Percentiles rank a stretch among this genome's conserved stretches.
phyloP scores from a whole-genome alignment of 805 yeast genomes.

The Wickerhamiella kazuoi region DNA sequence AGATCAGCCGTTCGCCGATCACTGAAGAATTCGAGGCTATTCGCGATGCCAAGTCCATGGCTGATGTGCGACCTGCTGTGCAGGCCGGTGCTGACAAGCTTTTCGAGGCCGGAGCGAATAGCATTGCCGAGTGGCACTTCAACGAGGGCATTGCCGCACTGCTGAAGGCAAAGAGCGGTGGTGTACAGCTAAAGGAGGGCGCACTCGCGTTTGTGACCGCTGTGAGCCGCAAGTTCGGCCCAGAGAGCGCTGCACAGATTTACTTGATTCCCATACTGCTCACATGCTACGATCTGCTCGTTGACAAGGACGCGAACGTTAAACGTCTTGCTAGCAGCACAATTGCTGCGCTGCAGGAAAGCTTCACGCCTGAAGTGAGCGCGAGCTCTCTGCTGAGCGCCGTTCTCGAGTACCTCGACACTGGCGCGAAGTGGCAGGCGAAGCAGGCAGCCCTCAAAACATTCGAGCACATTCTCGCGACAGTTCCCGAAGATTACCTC shows the following conservation, averaged over 20 bases:
- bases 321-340: constrained; percentile 75
- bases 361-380: constrained; percentile 61
- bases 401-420: constrained; percentile 43
- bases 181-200: constrained; percentile 53
- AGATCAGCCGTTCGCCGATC: constrained; percentile 49
- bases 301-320: constrained; percentile 79
- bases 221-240: constrained; percentile 45
- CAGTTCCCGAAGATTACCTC: constrained; percentile 68
- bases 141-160: constrained; percentile 46
- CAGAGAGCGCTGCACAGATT: constrained; percentile 52
- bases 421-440: constrained; percentile 87
- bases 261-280: constrained; percentile 47
- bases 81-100: constrained; percentile 36
- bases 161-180: constrained; percentile 53
- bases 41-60: constrained; percentile 31
- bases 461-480: constrained; percentile 57
- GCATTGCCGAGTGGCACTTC: constrained; percentile 48
- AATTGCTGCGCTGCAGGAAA: constrained; percentile 47
- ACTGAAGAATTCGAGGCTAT: constrained; percentile 37
- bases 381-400: constrained; percentile 51
- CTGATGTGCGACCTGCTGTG: constrained; percentile 39
- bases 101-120: constrained; percentile 26
- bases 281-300: constrained; percentile 47
- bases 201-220: constrained; percentile 42
- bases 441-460: constrained; percentile 63